Conservation (phyloP, 495 filamentous ascomycete genomes). For the Hypoxylon lenormandii region DNA sequence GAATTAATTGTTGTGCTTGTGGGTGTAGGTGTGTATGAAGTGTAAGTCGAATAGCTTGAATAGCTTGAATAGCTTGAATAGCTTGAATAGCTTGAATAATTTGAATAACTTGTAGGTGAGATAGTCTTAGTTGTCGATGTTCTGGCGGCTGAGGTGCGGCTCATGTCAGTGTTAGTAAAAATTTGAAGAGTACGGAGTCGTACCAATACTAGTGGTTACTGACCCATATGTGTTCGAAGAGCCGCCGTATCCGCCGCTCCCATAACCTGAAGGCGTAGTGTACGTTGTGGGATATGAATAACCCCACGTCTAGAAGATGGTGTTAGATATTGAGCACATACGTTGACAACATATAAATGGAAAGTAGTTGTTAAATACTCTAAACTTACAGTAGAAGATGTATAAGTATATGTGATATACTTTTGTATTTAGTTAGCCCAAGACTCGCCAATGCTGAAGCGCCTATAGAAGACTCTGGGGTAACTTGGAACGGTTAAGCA, state of each 20-base stretch:
- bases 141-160: constrained; percentile 36
- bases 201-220: constrained; percentile 46
- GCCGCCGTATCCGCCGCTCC: constrained; percentile 8
- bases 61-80: too few relatives aligned
- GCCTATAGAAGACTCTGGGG: background rate
- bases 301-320: background rate
- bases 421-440: constrained; percentile 16
- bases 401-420: constrained; percentile 22
- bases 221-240: constrained; percentile 39
- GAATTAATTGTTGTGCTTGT: background rate
- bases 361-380: background rate
- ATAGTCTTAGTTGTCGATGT: constrained; percentile 26
- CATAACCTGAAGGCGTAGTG: constrained; percentile 15
- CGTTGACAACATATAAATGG: background rate
- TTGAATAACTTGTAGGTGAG: constrained; percentile 17
- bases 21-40: constrained; percentile 7
- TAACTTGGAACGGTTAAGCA: background rate
- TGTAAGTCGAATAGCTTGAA: constrained; percentile 5
- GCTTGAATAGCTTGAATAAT: background rate
- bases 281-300: background rate
- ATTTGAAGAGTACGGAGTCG: constrained; percentile 46
- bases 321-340: background rate
- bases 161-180: constrained; percentile 50
- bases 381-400: constrained; percentile 10
- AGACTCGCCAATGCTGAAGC: background rate